These are phyloP conservation scores for Claviceps humidiphila DNA, from an alignment of 2,329 filamentous ascomycete genomes.

Conservation along the genomic window DNA sequence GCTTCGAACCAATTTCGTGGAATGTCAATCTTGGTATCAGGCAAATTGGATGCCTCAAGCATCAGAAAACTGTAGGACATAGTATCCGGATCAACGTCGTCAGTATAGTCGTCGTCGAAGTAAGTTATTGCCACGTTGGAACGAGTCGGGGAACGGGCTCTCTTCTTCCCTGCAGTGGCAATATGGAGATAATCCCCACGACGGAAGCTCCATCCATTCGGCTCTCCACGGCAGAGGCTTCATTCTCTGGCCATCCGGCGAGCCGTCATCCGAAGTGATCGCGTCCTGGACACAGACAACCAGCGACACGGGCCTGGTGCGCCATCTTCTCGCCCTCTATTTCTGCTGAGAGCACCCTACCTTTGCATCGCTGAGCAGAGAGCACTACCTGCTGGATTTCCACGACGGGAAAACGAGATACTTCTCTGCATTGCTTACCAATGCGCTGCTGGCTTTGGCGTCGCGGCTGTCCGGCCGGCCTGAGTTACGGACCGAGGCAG, in stretches of 20 bases:
- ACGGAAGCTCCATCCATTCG: background rate
- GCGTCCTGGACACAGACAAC: constrained; percentile 49
- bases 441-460: constrained; percentile 49
- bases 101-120: no score
- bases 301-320: constrained; percentile 40
- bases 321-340: constrained; percentile 51
- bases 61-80: no score
- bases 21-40: no score
- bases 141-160: no score
- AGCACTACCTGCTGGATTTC: constrained; percentile 56
- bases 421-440: constrained; percentile 53
- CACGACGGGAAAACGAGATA: constrained; percentile 43
- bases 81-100: no score
- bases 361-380: constrained; percentile 57
- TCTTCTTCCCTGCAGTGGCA: no score
- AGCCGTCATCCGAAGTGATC: constrained; percentile 12
- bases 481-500: constrained; percentile 44
- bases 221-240: background rate
- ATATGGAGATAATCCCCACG: background rate
- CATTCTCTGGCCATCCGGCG: constrained; percentile 10
- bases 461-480: constrained; percentile 55
- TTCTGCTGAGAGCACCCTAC: constrained; percentile 67
- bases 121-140: no score
- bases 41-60: no score
- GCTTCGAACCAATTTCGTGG: no score